Evolutionary conservation across 2,329 filamentous ascomycete species (phyloP).

Genomic region (Penicillium sp.): DNA sequence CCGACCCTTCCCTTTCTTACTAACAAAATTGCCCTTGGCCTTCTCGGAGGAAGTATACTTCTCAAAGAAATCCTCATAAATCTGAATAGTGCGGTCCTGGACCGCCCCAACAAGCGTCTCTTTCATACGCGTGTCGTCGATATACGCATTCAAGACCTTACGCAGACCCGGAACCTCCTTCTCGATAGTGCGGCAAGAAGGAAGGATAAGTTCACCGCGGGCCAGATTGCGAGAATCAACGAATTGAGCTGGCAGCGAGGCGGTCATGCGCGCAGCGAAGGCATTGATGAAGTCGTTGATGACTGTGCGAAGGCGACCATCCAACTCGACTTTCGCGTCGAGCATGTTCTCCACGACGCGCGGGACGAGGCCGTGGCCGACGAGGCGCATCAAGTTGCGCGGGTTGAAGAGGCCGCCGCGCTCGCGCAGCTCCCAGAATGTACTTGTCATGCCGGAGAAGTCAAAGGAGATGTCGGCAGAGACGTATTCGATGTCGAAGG

Average conservation of each 20-base stretch:
- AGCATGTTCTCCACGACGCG: conserved; percentile 70
- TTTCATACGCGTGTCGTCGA: conserved; percentile 63
- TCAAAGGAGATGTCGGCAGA: conserved; percentile 65
- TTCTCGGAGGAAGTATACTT: conserved; percentile 44
- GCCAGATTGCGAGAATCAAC: conserved; percentile 40
- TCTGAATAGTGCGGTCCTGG: conserved; percentile 60
- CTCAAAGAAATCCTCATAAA: conserved; percentile 65
- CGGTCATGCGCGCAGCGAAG: conserved; percentile 58
- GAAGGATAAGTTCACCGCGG: conserved; percentile 43
- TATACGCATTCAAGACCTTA: conserved; percentile 58
- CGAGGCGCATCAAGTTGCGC: conserved; percentile 58
- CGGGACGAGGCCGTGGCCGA: conserved; percentile 58
- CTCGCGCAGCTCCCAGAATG: conserved; percentile 66
- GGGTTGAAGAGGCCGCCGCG: conserved; percentile 66
- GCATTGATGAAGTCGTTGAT: conserved; percentile 66
- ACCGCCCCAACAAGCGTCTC: conserved; percentile 67
- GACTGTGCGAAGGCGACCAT: conserved; percentile 59
- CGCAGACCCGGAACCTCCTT: conserved; percentile 58
- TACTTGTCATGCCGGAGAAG: conserved; percentile 63
- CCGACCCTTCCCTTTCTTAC: conserved; percentile 57
- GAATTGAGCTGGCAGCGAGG: conserved; percentile 42
- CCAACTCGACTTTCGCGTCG: conserved; percentile 67
- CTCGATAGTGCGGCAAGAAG: conserved; percentile 55
- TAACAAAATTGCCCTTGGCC: conserved; percentile 34
- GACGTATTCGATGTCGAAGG: conserved; percentile 84